Evolutionary conservation across 768 basidiomycete species (phyloP), one percentile per base, ranked within the genome.

Genomic region (Termitomyces sp.): DNA sequence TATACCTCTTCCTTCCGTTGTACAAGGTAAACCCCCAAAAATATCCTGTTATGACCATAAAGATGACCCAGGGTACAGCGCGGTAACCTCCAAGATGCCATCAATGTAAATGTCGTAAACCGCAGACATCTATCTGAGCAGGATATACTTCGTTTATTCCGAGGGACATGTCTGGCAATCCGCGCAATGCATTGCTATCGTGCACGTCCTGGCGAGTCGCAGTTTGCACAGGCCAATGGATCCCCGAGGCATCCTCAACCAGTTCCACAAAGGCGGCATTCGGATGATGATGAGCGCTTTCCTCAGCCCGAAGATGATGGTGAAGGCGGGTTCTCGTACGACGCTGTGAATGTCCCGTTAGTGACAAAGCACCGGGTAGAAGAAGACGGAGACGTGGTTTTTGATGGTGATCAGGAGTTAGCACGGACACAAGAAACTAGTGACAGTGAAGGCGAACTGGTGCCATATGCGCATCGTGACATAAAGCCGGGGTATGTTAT

Each of bases 391-490:
- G 85, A 88, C 40, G 78, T 84, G 8, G 79, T 92, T 7, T 94
- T 91, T 65, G 90, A 92, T 61, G 88, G 86, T 2, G 91, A 93
- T 58, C 88, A 91, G 57, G 92, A 92, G 64, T 65, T 77, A 28
- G 76, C 76, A 20, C 71, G 73, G 49, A 66, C 72, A 40, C 77
- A 79, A 45, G 70, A 73, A 22, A 75, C 71, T 14, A 14, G 16
- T 20, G n/a, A 20, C 46, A 76, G 73, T 51, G 73, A 70, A 16
- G 64, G 12, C n/a, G 86, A 87, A 62, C 70, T 88, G 30, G 81
- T 93, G 8, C 94, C 97, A 1, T 99, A 95, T 70, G 96, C 96
- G 1, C 97, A 99, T 72, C 80, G 97, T 56, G 97, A 99, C 74
- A 77, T 98, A 65, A 99, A 99, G 74, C 96, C 94, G 46, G 95